Evolutionary conservation across 2,329 filamentous ascomycete genomes (phyloP), one percentile per base, ranked within the genome.

Genomic region (Coleophoma crateriformis): DNA sequence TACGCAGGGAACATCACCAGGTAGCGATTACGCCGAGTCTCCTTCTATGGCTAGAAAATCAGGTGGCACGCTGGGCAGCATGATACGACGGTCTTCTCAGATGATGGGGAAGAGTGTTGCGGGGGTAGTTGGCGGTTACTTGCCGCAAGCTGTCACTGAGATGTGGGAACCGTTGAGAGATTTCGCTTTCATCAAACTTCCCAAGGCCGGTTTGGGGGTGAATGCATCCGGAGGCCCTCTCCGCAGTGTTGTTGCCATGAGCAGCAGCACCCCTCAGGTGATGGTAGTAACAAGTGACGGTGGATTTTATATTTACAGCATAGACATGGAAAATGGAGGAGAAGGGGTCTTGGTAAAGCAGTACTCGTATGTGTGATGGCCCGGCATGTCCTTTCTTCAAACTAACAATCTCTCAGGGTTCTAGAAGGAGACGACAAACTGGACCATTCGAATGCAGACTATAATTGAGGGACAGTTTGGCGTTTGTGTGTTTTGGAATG

Each of bases 271-370:
- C 22, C 94, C 94, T 1, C 91, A 97, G 62, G 88, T 99, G 45
- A 97, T 99, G 91, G 89, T 97, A 0, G 91, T 96, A 13, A 99
- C 94, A 0, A 96, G 87, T 60, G 94, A 99, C 65, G 94, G 94
- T 10, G 86, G 86, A 20, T 97, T 96, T 64, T 96, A 94, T 60
- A 87, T 97, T 32, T 99, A 92, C 69, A 92, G 89, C 57, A 90
- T 99, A 48, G 91, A 99, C 66, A 81, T 99, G 74, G 91, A 95
- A 60, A 88, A 88, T 54, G 94, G 94, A 15, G 94, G 94, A 20
- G 94, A 99, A 70, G 94, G 94, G 0, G 88, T 87, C 45, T 70
- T 99, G 59, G 84, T 91, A 47, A 95, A 95, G 67, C 89, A 95
- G 65, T 96, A 90, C 67, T 95, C 90, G 90, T 96, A 74, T 77